These are phyloP conservation scores for Cryptosporidium xiaoi DNA, from an alignment of 169 alveolate species.

Conservation along the genomic window DNA sequence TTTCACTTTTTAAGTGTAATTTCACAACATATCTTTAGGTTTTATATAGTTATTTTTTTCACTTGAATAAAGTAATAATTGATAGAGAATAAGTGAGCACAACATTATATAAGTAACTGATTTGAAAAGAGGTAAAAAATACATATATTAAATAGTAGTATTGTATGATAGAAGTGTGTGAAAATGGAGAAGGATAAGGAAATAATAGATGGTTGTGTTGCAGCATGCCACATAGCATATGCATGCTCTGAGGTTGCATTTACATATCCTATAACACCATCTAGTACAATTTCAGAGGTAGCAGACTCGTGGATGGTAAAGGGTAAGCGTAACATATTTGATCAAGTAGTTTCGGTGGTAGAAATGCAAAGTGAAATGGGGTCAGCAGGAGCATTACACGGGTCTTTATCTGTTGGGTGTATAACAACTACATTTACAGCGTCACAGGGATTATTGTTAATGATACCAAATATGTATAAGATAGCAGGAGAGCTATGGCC, in stretches of 20 bases:
- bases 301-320: slow-evolving; percentile 79
- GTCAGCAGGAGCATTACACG: slow-evolving; percentile 82
- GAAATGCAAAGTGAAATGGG: slow-evolving; percentile 83
- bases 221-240: slow-evolving; percentile 80
- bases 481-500: slow-evolving; percentile 82
- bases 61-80: too few relatives aligned
- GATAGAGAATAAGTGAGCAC: too few relatives aligned
- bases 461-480: slow-evolving; percentile 81
- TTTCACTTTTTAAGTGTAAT: too few relatives aligned
- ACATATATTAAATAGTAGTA: neutral
- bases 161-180: neutral
- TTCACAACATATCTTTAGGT: too few relatives aligned
- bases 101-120: too few relatives aligned
- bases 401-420: slow-evolving; percentile 79
- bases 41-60: too few relatives aligned
- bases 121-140: too few relatives aligned
- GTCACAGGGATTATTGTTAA: slow-evolving; percentile 78
- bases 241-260: slow-evolving; percentile 79
- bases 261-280: slow-evolving; percentile 82
- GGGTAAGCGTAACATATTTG: slow-evolving; percentile 77
- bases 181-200: slow-evolving; percentile 12
- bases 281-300: slow-evolving; percentile 79
- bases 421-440: slow-evolving; percentile 79
- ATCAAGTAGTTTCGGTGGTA: slow-evolving; percentile 77
- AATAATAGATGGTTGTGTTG: slow-evolving; percentile 76